phyloP scores from a whole-genome alignment of 106 monocot species.

The Gastrodia elata region DNA sequence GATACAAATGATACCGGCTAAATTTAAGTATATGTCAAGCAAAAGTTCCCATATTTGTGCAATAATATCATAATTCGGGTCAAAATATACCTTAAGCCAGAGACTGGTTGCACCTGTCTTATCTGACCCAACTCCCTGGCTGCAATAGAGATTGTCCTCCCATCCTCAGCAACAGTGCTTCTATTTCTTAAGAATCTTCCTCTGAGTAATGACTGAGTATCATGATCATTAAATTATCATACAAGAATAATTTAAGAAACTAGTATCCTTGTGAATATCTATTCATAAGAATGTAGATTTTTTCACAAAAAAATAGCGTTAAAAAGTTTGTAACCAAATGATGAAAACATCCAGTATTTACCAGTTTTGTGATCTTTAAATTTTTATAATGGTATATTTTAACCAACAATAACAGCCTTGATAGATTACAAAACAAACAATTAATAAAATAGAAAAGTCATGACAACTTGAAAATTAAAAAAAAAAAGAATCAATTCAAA shows the following conservation, averaged over 20 bases:
- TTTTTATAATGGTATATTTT: background rate
- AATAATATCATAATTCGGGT: background rate
- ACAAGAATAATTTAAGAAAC: background rate
- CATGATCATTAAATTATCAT: conserved; percentile 10
- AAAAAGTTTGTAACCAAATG: background rate
- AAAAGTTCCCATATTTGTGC: background rate
- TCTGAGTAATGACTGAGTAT: conserved; percentile 69
- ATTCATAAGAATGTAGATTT: background rate
- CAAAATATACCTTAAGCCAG: conserved; percentile 63
- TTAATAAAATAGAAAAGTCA: background rate
- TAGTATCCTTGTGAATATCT: background rate
- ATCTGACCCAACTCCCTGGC: conserved; percentile 79
- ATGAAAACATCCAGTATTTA: background rate
- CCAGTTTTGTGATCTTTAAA: conserved; percentile 1
- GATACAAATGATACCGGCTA: background rate
- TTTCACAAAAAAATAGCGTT: background rate
- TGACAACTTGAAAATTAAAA: background rate
- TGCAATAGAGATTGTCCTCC: conserved; percentile 57
- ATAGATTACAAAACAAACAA: background rate
- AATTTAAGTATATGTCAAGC: background rate
- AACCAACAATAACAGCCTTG: background rate
- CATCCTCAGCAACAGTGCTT: conserved; percentile 39
- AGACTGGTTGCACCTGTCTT: conserved; percentile 65
- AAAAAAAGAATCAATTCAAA: background rate
- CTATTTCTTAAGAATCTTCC: conserved; percentile 83